Conservation (phyloP, 257 asterid species). For the Echites panduratus region DNA sequence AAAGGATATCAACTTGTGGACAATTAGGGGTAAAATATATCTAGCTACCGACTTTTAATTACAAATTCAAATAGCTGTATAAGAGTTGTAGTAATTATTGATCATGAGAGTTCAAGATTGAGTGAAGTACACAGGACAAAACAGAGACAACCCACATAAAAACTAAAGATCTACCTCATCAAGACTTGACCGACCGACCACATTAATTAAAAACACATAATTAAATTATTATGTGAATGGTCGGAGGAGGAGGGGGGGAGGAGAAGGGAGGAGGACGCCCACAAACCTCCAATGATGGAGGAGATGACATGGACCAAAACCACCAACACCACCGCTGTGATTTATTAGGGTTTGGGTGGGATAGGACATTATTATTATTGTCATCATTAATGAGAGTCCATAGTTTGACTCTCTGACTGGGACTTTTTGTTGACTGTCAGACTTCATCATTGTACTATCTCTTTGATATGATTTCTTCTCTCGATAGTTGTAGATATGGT, state of each 20-base stretch:
- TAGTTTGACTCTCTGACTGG: conserved; percentile 40
- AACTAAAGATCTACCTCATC: not conserved
- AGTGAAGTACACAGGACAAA: not conserved
- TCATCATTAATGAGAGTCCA: conserved; percentile 12
- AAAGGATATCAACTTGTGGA: not conserved
- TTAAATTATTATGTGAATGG: not conserved
- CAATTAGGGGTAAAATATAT: not conserved
- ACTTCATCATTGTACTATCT: conserved; percentile 4
- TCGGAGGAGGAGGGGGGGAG: not conserved
- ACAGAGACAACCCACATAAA: not conserved
- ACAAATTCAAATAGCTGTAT: not conserved
- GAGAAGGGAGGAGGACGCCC: not conserved
- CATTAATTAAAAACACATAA: not conserved
- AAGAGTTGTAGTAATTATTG: not conserved
- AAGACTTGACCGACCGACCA: not conserved
- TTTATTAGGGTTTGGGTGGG: conserved; percentile 16
- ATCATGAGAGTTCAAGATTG: not conserved
- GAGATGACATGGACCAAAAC: too few species aligned
- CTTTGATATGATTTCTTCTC: not conserved
- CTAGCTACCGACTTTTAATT: not conserved
- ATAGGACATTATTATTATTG: not conserved
- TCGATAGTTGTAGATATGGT: not conserved
- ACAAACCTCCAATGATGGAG: too few species aligned
- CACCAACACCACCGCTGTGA: conserved; percentile 21
- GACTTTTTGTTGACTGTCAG: conserved; percentile 29